A percentile compares a stretch with the other conserved stretches of the same genome.
Evolutionary conservation across 139 green algal species (phyloP).

Genomic region (Chlorokybus atmophyticus): DNA sequence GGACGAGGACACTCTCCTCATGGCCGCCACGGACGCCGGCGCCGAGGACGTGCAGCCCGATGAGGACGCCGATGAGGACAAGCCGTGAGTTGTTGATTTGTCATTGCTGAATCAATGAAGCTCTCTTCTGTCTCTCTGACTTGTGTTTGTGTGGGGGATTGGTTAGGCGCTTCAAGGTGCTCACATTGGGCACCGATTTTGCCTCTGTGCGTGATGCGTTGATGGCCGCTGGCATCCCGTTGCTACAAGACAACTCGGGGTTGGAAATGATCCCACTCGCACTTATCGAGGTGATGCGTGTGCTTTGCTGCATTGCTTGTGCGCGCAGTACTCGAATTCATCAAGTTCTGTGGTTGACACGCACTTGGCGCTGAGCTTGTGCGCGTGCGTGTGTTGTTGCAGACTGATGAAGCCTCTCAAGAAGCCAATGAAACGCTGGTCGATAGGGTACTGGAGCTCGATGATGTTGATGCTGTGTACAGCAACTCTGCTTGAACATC

Average conservation of each 20-base stretch:
- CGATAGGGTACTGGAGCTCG: constrained; percentile 72
- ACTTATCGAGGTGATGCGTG: not conserved
- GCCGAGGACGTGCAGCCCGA: constrained; percentile 22
- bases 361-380: no score
- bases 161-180: constrained; percentile 9
- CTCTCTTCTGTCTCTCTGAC: constrained; percentile 6
- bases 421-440: constrained; percentile 60
- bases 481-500: no score
- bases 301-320: no score
- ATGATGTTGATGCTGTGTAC: constrained; percentile 84
- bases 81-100: constrained; percentile 20
- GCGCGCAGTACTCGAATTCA: not conserved
- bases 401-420: constrained; percentile 43
- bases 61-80: constrained; percentile 10
- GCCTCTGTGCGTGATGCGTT: not conserved
- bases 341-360: constrained; percentile 1
- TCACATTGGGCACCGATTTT: constrained; percentile 5
- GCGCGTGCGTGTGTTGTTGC: not conserved
- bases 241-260: not conserved
- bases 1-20: constrained; percentile 47
- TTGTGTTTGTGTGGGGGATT: not conserved
- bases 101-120: constrained; percentile 4
- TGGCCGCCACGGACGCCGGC: constrained; percentile 48
- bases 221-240: not conserved
- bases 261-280: constrained; percentile 5